Base-by-base conservation (phyloP, 202 grass and related monocot genomes). In the Bolboschoenoplectus hybrid region DNA sequence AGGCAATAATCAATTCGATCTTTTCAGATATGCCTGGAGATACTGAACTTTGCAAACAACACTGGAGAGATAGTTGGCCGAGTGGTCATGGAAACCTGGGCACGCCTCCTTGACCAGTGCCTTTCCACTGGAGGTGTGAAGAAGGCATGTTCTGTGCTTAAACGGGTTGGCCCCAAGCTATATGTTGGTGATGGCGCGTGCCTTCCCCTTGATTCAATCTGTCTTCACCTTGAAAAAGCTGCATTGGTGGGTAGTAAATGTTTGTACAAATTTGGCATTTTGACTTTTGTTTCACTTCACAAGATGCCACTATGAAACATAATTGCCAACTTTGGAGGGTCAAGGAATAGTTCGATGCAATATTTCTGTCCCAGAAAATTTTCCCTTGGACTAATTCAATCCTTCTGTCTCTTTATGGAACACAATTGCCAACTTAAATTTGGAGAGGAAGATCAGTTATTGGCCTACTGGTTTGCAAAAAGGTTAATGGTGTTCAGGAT, bases 1-100 rank as follows among this genome's bases (percentile, higher is more conserved):
- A n/a, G 2, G 50, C 6, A 32, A 35, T 76, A 3, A 11, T 76
- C 47, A 91, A 52, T 36, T 63, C 80, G 0, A 63, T 85, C 4
- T 86, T 88, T 75, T 79, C 82, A 98, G 96, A 89, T 92, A 87
- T 98, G 96, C 88, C 67, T 98, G 85, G 93, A 98, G 95, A 98
- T 98, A 72, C 90, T 98, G 74, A 94, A 93, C 88, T 98, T 98
- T 84, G 93, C 93, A 89, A 94, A 96, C 74, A 94, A 96, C 85
- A 94, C 96, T 79, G 96, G 96, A 52, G 96, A 95, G 43, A 85
- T 91, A 70, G 96, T 95, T 78, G 92, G 90, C 65, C 92, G 95
- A 82, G 88, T 95, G 46, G 89, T 94, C 65, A 87, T 90, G 66
- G 93, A 98, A 89, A 94, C 91, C 74, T 98, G 96, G 96, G 87